Evolutionary conservation across 495 filamentous ascomycete species (phyloP).

Genomic region (Neurospora intermedia): DNA sequence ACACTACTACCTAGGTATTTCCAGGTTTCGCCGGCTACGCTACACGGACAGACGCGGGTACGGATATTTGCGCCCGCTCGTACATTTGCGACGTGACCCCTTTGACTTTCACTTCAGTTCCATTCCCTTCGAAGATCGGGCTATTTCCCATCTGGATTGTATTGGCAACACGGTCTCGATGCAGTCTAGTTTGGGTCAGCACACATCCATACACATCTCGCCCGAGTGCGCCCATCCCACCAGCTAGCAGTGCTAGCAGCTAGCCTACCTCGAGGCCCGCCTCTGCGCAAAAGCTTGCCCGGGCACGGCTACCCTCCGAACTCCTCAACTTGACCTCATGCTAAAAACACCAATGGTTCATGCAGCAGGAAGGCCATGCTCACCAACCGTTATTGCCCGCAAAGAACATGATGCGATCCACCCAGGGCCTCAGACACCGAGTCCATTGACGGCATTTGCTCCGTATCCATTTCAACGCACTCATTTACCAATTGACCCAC

Average conservation of each 20-base stretch:
- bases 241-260: neutral
- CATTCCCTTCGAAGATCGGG: neutral
- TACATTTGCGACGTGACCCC: neutral
- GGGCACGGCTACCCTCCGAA: neutral
- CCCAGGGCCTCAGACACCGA: constrained; percentile 27
- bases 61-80: neutral
- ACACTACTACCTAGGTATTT: neutral
- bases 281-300: neutral
- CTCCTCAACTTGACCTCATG: constrained; percentile 15
- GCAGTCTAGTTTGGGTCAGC: neutral
- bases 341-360: constrained; percentile 24
- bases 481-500: constrained; percentile 12
- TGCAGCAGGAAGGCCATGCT: constrained; percentile 17
- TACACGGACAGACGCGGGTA: neutral
- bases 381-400: constrained; percentile 7
- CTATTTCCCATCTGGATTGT: neutral
- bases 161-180: neutral
- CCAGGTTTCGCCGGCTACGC: neutral
- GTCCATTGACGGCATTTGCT: constrained; percentile 24
- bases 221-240: neutral
- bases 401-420: constrained; percentile 31
- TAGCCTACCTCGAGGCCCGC: neutral
- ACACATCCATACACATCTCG: neutral
- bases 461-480: constrained; percentile 6
- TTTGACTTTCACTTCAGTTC: neutral